Base-by-base conservation (phyloP, 352 stramenopile species). In the Phytophthora kernoviae region DNA sequence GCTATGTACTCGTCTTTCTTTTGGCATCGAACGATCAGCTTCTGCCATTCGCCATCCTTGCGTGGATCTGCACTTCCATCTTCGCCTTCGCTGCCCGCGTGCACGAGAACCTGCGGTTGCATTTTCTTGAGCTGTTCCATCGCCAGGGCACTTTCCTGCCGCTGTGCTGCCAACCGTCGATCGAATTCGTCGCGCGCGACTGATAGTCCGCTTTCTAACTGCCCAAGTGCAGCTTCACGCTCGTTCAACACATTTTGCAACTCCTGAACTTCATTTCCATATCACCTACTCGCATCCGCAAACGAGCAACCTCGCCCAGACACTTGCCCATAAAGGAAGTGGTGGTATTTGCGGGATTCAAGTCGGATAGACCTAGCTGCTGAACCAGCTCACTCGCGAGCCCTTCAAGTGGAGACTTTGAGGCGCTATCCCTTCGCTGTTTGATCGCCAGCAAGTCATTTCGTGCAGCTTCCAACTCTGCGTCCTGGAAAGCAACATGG, bases 1-100 rank as follows among this genome's bases (percentile, higher is more conserved):
- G 74, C 69, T 14, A 94, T 93, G 70, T 93, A 94, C 60, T 88
- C 83, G 65, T 91, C 80, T 55, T 94, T 91, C 67, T 91, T 90
- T 58, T 90, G 78, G 30, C 63, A 80, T 17, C 70, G 78, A 5
- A 86, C 70, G 11, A 90, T 84, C 20, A 94, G 43, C 34, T 87
- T 85, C 42, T 89, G 80, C 80, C 76, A 88, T 55, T 91, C 77
- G n/a, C 61, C 61, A 37, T 92, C 72, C 4, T 72, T 68, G 4
- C 54, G 47, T 2, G 21, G n/a, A 11, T 39, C 22, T 2, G 0
- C 4, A 24, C 20, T 9, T 4, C 27, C 18, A 8, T 62, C 30
- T 37, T 15, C 41, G 12, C n/a, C 47, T 41, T 65, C 48, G 12
- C 54, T 63, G 11, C 30, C 45, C 5, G 18, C 33, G 8, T 45